Evolutionary conservation across 2,329 filamentous ascomycete genomes (phyloP), one percentile per base, ranked within the genome.

Genomic region (Helotiales sp.): DNA sequence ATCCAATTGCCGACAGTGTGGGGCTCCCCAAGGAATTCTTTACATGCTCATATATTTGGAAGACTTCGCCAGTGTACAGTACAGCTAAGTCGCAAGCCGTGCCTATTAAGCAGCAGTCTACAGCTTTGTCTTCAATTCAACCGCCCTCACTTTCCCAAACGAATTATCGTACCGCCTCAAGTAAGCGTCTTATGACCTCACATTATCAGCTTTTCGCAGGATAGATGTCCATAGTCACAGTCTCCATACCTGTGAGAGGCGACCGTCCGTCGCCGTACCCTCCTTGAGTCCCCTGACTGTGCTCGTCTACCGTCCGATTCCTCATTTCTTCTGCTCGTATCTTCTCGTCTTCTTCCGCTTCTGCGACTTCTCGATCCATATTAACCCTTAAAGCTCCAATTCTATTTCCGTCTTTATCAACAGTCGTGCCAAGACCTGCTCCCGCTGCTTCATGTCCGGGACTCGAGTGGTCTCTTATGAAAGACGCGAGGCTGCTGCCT

Each of bases 401-500:
- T 3, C 47, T 52, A 20, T 52, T 52, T 11, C 47, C 26, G 28
- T 28, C 15, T 11, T 30, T 28, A n/a, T 52, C 47, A 13, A 30
- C 26, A 52, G 47, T 22, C 47, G 28, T 52, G 5, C 26, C 47
- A 11, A 52, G 22, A n/a, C 26, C 47, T 11, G 47, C 47, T 26
- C 47, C 47, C 10, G 47, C 47, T 2, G 22, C 47, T 26, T 52
- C 22, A 30, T 52, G 7, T 28, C 47, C 22, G n/a, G 17, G 40
- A 10, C 15, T 34, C 17, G 34, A 26, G 22, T 37, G 20, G 1
- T 45, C 57, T 24, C 26, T 20, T 11, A 72, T 61, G 28, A 70
- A 71, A 10, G 3, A n/a, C n/a, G 81, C 79, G 26, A 88, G 72
- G 59, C 85, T 83, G 24, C 82, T 79, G 10, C 86, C 85, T 74